Base-by-base conservation (phyloP, 2,329 filamentous ascomycete species). In the Colletotrichum coccodes region DNA sequence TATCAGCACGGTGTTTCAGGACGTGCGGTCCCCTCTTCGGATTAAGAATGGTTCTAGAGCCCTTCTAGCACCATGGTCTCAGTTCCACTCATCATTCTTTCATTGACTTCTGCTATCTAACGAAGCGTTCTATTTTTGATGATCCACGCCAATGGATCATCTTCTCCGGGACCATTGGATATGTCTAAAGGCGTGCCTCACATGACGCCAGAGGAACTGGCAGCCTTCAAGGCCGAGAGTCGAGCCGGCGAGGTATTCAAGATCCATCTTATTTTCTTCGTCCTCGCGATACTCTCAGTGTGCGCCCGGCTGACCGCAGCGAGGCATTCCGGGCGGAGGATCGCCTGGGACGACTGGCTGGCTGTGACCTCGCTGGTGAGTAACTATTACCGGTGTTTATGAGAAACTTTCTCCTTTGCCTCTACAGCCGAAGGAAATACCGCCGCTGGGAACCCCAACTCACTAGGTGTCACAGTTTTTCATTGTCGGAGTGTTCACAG, bases 331-430 rank as follows among this genome's bases (percentile, higher is more conserved):
- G 42, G 61, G 3, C 57, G 61, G 16, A 69, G 32, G 40, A 36
- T 65, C 4, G 26, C 38, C n/a, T 54, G 32, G 61, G 66, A 69
- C 34, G 66, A 69, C 30, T 65, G 66, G 54, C 28, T 69, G 18
- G 62, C 66, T 2, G 23, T 66, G n/a, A n/a, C 28, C 32, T 49
- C 60, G 9, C 26, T 60, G 16, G 66, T 69, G 52, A 44, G 66
- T 65, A 4, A 21, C 14, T 2, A n/a, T 12, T 40, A 12, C 18
- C 36, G 6, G 21, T 21, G 12, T 32, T 23, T 2, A 30, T 23
- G 11, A 4, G 18, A 6, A 11, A 26, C n/a, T 16, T 36, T 50
- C 18, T n/a, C 21, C 30, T 21, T 9, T 18, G 26, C 14, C 18
- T 6, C 28, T n/a, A 0, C 7, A 14, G 11, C 23, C 21, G 9